Conservation (phyloP, 768 basidiomycete species). For the Trametes cubensis region DNA sequence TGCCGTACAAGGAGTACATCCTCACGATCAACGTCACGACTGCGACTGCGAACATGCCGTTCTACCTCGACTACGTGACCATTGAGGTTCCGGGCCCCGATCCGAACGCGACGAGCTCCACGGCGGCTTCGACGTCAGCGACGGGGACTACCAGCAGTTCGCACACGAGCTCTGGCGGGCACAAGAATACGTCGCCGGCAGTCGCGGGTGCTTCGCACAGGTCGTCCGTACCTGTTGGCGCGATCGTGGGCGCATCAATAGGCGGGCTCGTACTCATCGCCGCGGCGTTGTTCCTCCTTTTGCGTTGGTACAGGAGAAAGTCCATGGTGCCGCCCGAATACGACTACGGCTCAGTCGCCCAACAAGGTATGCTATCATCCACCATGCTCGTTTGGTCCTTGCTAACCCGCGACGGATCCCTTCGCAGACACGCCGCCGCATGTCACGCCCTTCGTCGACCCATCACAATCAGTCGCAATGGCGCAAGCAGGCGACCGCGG, state of each 20-base stretch:
- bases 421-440: slow-evolving; percentile 2
- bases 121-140: background rate
- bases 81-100: slow-evolving; percentile 4
- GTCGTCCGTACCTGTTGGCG: slow-evolving; percentile 1
- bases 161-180: background rate
- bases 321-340: background rate
- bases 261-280: background rate
- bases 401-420: background rate
- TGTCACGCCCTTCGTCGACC: slow-evolving; percentile 6
- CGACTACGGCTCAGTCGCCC: slow-evolving; percentile 4
- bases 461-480: background rate
- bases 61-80: background rate
- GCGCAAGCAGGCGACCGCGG: slow-evolving; percentile 2
- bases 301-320: background rate
- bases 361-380: background rate
- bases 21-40: slow-evolving; percentile 10
- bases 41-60: background rate
- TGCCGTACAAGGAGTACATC: background rate
- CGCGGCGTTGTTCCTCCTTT: background rate
- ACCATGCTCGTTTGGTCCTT: no score
- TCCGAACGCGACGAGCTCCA: background rate
- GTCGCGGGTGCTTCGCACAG: background rate
- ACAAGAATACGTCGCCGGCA: background rate
- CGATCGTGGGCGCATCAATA: slow-evolving; percentile 4
- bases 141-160: background rate